These are phyloP conservation scores for Pelargonium nanum DNA, from an alignment of 345 rosid species.

Conservation along the genomic window DNA sequence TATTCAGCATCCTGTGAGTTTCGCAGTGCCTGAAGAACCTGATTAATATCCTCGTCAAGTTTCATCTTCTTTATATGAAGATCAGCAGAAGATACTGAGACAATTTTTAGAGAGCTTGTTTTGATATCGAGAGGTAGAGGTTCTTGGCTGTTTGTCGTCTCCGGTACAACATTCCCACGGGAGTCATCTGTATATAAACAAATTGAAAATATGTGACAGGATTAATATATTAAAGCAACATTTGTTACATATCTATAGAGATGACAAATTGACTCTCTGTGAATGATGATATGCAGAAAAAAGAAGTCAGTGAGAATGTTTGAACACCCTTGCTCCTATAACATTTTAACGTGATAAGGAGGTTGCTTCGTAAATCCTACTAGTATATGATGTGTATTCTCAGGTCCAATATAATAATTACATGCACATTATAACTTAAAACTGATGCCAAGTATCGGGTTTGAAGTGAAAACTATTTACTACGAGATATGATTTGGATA, in stretches of 20 bases:
- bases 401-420: neutral
- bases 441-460: constrained; percentile 8
- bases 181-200: neutral
- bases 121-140: constrained; percentile 15
- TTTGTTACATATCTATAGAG: too few relatives aligned
- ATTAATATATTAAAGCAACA: neutral
- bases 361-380: too few relatives aligned
- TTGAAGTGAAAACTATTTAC: neutral
- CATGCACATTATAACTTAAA: too few relatives aligned
- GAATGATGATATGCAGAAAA: too few relatives aligned
- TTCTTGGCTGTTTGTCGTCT: neutral
- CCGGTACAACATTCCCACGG: neutral
- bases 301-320: neutral
- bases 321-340: neutral
- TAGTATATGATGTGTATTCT: too few relatives aligned
- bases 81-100: constrained; percentile 32
- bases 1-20: constrained; percentile 55
- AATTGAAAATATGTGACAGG: neutral
- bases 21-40: constrained; percentile 43
- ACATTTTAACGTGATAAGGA: too few relatives aligned
- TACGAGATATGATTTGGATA: neutral
- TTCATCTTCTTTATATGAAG: constrained; percentile 32
- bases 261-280: too few relatives aligned
- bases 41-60: constrained; percentile 53
- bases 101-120: constrained; percentile 11